These are phyloP conservation scores for Termitomyces sp. DNA, from an alignment of 768 basidiomycete genomes.

Conservation along the genomic window DNA sequence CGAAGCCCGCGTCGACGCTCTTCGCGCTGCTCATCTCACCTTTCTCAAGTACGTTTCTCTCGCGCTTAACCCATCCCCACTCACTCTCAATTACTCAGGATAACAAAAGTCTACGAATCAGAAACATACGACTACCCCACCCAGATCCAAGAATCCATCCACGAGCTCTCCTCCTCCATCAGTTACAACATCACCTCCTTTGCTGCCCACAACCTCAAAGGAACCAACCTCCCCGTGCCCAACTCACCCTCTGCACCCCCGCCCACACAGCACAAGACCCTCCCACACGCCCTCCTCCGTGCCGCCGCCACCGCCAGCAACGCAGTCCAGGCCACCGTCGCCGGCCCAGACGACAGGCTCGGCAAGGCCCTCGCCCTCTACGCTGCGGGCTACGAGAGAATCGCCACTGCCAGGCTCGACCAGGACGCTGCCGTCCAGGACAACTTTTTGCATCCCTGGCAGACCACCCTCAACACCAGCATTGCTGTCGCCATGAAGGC, in stretches of 20 bases:
- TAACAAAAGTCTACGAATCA: slow-evolving; percentile 82
- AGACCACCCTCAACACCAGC: slow-evolving; percentile 76
- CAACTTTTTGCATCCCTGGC: slow-evolving; percentile 79
- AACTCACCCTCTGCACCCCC: slow-evolving; percentile 47
- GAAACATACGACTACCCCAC: slow-evolving; percentile 90
- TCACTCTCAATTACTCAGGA: slow-evolving; percentile 35
- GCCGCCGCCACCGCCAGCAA: slow-evolving; percentile 61
- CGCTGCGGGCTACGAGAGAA: slow-evolving; percentile 79
- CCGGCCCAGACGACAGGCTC: slow-evolving; percentile 52
- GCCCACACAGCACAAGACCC: slow-evolving; percentile 81
- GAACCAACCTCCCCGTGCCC: slow-evolving; percentile 80
- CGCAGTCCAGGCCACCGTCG: slow-evolving; percentile 37
- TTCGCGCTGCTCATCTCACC: slow-evolving; percentile 68
- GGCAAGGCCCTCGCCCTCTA: slow-evolving; percentile 76
- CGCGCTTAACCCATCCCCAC: not conserved
- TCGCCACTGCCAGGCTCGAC: slow-evolving; percentile 66
- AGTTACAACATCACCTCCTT: slow-evolving; percentile 75
- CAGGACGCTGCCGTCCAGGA: slow-evolving; percentile 71
- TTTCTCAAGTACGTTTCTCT: slow-evolving; percentile 63
- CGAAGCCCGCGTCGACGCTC: slow-evolving; percentile 90
- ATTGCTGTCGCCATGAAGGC: slow-evolving; percentile 93
- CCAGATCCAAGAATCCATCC: slow-evolving; percentile 78
- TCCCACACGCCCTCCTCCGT: slow-evolving; percentile 89
- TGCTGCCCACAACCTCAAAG: slow-evolving; percentile 83
- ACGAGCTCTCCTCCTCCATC: slow-evolving; percentile 66